A percentile compares a stretch with the other conserved stretches of the same genome.
phyloP scores from a whole-genome alignment of 148 eudicot genomes.

The Chenopodium quinoa region DNA sequence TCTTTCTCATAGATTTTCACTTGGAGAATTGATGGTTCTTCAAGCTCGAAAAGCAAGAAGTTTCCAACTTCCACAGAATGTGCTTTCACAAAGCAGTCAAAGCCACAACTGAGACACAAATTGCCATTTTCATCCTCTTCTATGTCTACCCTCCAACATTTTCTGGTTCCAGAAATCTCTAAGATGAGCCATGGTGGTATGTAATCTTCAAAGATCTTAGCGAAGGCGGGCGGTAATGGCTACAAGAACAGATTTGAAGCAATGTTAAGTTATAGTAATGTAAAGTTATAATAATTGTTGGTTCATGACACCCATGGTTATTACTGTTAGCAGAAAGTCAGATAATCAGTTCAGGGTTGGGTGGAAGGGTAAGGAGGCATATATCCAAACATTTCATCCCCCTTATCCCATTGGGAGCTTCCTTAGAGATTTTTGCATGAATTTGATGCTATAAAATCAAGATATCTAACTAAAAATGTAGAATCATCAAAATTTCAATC shows the following conservation, averaged over 20 bases:
- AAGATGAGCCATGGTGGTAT: constrained; percentile 28
- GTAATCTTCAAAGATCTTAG: constrained; percentile 19
- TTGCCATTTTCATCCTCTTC: constrained; percentile 13
- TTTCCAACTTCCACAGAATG: constrained; percentile 22
- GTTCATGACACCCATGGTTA: background rate
- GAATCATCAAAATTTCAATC: background rate
- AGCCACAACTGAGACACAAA: constrained; percentile 21
- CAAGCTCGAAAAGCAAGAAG: constrained; percentile 20
- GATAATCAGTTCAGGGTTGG: background rate
- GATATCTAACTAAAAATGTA: background rate
- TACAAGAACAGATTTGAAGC: constrained; percentile 6
- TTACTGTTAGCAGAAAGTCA: background rate
- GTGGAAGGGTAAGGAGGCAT: background rate
- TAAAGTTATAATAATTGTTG: background rate
- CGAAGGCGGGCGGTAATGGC: constrained; percentile 23
- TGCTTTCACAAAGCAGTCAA: constrained; percentile 24
- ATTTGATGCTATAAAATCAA: background rate
- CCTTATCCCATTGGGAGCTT: background rate
- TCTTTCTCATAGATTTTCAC: constrained; percentile 30
- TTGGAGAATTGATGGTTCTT: constrained; percentile 21
- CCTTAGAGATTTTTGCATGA: background rate
- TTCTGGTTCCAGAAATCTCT: constrained; percentile 29
- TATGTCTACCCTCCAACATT: constrained; percentile 31
- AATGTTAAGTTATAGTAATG: background rate
- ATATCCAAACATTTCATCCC: background rate